These are phyloP conservation scores for Cercospora nicotianae DNA, from an alignment of 2,329 filamentous ascomycete genomes.

Conservation along the genomic window DNA sequence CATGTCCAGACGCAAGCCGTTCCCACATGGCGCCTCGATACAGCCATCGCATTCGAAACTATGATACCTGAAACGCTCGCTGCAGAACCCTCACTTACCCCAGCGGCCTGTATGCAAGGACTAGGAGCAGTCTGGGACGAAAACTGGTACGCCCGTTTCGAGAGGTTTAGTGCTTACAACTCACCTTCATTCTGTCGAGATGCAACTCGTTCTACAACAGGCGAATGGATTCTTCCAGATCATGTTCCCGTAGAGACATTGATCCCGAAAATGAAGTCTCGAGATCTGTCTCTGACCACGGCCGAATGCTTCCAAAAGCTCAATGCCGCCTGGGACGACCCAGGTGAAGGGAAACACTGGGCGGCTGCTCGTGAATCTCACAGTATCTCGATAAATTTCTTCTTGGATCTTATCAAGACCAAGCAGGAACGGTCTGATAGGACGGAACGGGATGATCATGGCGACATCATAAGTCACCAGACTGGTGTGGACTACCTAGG, in stretches of 20 bases:
- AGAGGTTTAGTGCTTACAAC: not conserved
- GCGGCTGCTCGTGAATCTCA: not conserved
- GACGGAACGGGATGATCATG: not conserved
- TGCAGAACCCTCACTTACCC: not conserved
- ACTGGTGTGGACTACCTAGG: not conserved
- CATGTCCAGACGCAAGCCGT: not conserved
- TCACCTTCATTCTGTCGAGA: not conserved
- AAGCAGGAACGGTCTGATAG: not conserved
- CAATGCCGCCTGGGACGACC: not conserved
- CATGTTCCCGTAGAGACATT: not conserved
- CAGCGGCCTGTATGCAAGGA: not conserved
- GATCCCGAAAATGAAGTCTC: not conserved
- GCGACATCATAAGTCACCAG: not conserved
- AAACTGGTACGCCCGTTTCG: not conserved
- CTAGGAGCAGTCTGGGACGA: not conserved
- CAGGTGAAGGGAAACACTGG: not conserved
- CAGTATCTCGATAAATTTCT: not conserved
- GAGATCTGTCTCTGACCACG: not conserved
- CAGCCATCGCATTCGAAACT: not conserved
- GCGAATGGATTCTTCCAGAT: not conserved
- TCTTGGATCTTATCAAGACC: not conserved
- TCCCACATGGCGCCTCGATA: not conserved
- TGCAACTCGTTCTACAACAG: not conserved
- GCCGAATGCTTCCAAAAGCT: not conserved
- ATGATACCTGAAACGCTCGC: not conserved